A percentile compares a stretch with the other conserved stretches of the same genome.
Conservation (phyloP, 2,329 filamentous ascomycete genomes). For the Alternaria longipes region DNA sequence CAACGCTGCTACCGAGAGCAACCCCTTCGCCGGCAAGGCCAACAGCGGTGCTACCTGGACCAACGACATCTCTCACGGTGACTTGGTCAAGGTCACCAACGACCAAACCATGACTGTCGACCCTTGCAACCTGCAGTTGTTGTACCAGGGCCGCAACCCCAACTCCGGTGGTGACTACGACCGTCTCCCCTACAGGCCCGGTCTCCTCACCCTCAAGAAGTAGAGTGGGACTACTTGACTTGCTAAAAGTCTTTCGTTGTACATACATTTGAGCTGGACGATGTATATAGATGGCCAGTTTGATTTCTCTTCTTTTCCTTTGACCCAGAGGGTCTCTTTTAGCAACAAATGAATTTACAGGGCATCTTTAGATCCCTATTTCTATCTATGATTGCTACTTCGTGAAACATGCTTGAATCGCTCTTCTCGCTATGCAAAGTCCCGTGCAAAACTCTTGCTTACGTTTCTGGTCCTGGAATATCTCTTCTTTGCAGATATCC, state of each 20-base stretch:
- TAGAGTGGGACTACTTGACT: neutral
- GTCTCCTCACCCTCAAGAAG: slow-evolving; percentile 29
- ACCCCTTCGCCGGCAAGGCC: slow-evolving; percentile 72
- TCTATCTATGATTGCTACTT: neutral
- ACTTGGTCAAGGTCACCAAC: slow-evolving; percentile 64
- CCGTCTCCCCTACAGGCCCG: slow-evolving; percentile 63
- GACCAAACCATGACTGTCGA: slow-evolving; percentile 72
- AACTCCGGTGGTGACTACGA: slow-evolving; percentile 59
- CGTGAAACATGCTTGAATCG: slow-evolving; percentile 11
- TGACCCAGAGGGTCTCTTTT: neutral
- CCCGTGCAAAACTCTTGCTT: slow-evolving; percentile 3
- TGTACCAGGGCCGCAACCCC: slow-evolving; percentile 68
- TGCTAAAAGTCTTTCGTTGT: slow-evolving; percentile 9
- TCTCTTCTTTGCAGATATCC: slow-evolving; percentile 19
- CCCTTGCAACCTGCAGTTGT: slow-evolving; percentile 70
- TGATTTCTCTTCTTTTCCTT: slow-evolving; percentile 3
- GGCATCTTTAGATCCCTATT: slow-evolving; percentile 3
- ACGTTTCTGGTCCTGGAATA: neutral
- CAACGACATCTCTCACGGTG: slow-evolving; percentile 73
- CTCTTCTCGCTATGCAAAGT: neutral
- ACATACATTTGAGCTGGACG: slow-evolving; percentile 11
- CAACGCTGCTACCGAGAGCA: slow-evolving; percentile 64
- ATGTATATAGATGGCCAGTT: slow-evolving; percentile 11
- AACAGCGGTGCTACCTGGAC: slow-evolving; percentile 73
- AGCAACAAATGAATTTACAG: neutral